Evolutionary conservation across 140 eudicot genomes (phyloP).

Genomic region (Flaveria floridana): DNA sequence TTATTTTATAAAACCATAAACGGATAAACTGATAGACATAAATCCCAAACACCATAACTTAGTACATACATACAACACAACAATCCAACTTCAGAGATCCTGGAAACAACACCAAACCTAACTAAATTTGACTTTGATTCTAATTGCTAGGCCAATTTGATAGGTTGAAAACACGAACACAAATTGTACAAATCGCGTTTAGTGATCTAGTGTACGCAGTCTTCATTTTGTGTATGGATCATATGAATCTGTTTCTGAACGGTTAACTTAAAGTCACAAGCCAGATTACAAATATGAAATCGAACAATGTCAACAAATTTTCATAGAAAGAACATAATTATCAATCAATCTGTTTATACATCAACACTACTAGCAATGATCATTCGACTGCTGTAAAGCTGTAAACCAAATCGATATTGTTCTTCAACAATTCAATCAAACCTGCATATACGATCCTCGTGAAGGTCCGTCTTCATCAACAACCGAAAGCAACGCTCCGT

Average conservation of each 20-base stretch:
- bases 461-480: slow-evolving; percentile 42
- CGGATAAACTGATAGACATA: background rate
- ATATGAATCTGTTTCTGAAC: no score
- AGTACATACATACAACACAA: background rate
- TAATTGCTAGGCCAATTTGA: background rate
- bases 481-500: slow-evolving; percentile 49
- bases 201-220: no score
- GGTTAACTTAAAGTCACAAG: background rate
- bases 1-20: background rate
- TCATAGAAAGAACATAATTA: slow-evolving; percentile 2
- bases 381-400: slow-evolving; percentile 14
- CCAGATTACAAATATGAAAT: background rate
- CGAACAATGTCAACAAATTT: background rate
- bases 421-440: slow-evolving; percentile 34
- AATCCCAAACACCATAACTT: background rate
- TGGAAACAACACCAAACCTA: background rate
- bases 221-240: no score
- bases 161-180: slow-evolving; percentile 12
- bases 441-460: slow-evolving; percentile 36
- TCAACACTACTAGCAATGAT: slow-evolving; percentile 20
- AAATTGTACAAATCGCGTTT: background rate
- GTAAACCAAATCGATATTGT: slow-evolving; percentile 16
- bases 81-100: slow-evolving; percentile 1
- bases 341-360: slow-evolving; percentile 22
- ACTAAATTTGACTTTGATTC: background rate